Evolutionary conservation across 768 basidiomycete genomes (phyloP), one percentile per base, ranked within the genome.

Genomic region (Cystobasidium onofrii): DNA sequence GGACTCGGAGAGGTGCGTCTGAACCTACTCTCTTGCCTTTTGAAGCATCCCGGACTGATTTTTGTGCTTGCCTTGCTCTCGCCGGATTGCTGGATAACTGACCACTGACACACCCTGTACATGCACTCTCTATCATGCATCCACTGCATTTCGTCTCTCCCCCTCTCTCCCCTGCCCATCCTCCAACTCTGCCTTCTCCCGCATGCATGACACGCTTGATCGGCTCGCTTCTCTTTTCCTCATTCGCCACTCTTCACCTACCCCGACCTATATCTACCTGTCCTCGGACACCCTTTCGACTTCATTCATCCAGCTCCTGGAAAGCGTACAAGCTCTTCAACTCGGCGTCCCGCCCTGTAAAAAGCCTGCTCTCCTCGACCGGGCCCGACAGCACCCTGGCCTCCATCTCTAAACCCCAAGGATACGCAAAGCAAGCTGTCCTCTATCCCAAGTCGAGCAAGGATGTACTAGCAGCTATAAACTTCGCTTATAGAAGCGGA

Each of bases 401-500:
- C 33, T 60, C 57, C 33, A 27, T 29, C 57, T 60, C 57, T 13
- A 12, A 4, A 25, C 33, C 57, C 6, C 57, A 61, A 61, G 63
- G 15, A 34, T 29, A 50, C 50, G 17, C 41, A 54, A 41, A 34
- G 20, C 66, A 34, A 23, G 66, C 66, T 20, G 50, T 69, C 18
- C 20, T 46, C 6, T 34, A 33, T 17, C 69, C 52, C 17, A 31
- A 29, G 39, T 60, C 33, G 1, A 60, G 33, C n/a, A 36, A 33
- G 27, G 69, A 71, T 31, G 69, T 60, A 9, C 43, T 34, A 57
- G 91, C 90, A 77, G 83, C 87, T 71, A 81, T 95, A 73, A 76
- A 85, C 15, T 92, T 94, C 81, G 93, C 91, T 79, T 81, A 80
- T n/a, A 86, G 86, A 67, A 84, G 92, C 78, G 81, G 82, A 0